Base-by-base conservation (phyloP, 2,329 filamentous ascomycete genomes). In the Colletotrichum echinochloae region DNA sequence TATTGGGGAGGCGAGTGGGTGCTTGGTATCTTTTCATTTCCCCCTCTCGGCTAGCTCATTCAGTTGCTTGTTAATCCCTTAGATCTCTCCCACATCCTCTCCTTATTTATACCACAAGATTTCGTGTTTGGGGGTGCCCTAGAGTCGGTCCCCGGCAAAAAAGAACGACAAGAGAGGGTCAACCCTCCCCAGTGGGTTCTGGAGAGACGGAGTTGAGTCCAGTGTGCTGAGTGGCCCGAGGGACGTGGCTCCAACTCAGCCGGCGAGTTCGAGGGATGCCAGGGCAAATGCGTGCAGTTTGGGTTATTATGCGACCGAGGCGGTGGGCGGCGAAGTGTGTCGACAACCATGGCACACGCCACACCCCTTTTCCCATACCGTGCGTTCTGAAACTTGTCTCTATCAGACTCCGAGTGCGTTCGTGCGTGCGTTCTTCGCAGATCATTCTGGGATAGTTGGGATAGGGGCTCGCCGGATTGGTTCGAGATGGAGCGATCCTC, bases 271-370 rank as follows among this genome's bases (percentile, higher is more conserved):
- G 46, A 52, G 23, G 14, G 23, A 61, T 39, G 23, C n/a, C 33
- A 33, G 28, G 9, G 37, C 30, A 33, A 39, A 55, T 46, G 67
- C 56, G 51, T 39, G 52, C 49, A 49, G 18, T 35, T 62, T 66
- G 67, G 63, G 63, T 28, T 57, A 62, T 67, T 56, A 62, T 70
- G 62, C 51, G 23, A 62, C 67, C 67, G 67, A 67, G 23, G n/a
- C 41, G 65, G 44, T 35, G 66, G 62, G 55, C 54, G 37, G 54
- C 35, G 20, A 51, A 51, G 64, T 44, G 63, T 57, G 57, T 33
- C 44, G 56, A 33, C 35, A 44, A 11, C 30, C 30, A 23, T 26
- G 26, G 39, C 49, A 51, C n/a, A 20, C 41, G 41, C 2, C 41
- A 9, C 41, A 44, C 41, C 54, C 37, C 49, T 63, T 55, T 49